Base-by-base conservation (phyloP, 345 rosid genomes). In the Salix arbutifolia region DNA sequence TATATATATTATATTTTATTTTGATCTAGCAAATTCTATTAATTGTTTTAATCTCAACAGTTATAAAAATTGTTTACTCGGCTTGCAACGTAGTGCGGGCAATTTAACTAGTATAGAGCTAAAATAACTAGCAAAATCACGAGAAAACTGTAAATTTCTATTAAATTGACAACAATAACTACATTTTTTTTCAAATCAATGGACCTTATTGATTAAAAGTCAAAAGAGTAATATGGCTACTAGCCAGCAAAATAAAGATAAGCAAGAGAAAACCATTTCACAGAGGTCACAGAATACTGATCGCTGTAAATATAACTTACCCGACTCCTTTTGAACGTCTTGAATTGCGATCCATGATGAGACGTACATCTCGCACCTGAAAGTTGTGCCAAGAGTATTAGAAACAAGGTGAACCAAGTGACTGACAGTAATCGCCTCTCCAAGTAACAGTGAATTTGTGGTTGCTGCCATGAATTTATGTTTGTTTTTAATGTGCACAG, bases 281-380 rank as follows among this genome's bases (percentile, higher is more conserved):
- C 5, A 58, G 25, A 58, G n/a, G 14, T n/a, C 62, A n/a, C 26
- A 9, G 30, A 69, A 6, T 66, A 18, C 4, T 16, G 35, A n/a
- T 66, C 52, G 42, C 11, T 44, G 23, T 6, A 8, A n/a, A 64
- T 37, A 72, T 38, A 71, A 77, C 91, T 83, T 84, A 93, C 98
- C 97, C 97, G 67, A 96, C 93, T 72, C 98, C 99, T 80, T 91
- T 93, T 14, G 99, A 96, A 65, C 97, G 93, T 81, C 99, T 91
- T 76, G 98, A 90, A 87, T 87, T 96, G 61, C 98, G 95, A 83
- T 96, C 99, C 98, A 96, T 91, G 72, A 96, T 96, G 74, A 96
- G 91, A 48, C 99, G 94, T 42, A 93, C 98, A 86, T 96, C 98
- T 71, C 99, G 90, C 50, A 96, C 99, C 99, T 96, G 88, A 50